Evolutionary conservation across 139 green algal genomes (phyloP), one percentile per base, ranked within the genome.

Genomic region (Microglena sp.): DNA sequence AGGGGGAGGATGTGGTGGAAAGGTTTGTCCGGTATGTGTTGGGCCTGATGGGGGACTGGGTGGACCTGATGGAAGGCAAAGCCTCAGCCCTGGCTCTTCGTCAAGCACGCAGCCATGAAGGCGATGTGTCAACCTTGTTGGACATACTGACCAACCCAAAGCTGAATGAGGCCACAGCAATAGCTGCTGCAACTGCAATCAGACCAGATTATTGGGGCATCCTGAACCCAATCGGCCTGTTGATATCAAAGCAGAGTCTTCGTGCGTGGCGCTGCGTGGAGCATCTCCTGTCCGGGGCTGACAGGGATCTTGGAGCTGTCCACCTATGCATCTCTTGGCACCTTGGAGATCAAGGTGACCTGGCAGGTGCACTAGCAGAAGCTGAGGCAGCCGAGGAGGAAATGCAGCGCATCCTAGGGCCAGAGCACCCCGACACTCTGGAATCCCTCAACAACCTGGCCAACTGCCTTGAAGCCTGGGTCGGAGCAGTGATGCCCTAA

Each of bases 401-500:
- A 2, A 35, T 35, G 18, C 28, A 58, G 26, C 64, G 64, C 2
- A 32, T 45, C 8, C n/a, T 71, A 36, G 64, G 64, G 4, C 33
- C 45, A 15, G 64, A 64, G 26, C 64, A 71, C 55, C 55, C 55
- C 4, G 55, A 64, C 7, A 71, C 64, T 0, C 55, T 71, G 27
- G 15, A n/a, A 3, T 58, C 64, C 4, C 5, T 58, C 35, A 27
- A 59, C 35, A 45, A 55, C 54, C 24, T 71, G 34, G 64, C 64
- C n/a, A 31, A 59, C 24, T 54, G 58, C 33, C 33, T 64, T 24
- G 36, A 59, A 22, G 22, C 2, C 6, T 46, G 56, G 56, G 56
- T 15, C 56, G 30, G 32, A n/a, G 7, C 21, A n/a, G 18, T 18
- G 56, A 63, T 8, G 56, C 56, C 5, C 56, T 63, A 32, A 31